A percentile compares a stretch with the other conserved stretches of the same genome.
Evolutionary conservation across 495 filamentous ascomycete genomes (phyloP).

Genomic region (Neurospora tetraspora): DNA sequence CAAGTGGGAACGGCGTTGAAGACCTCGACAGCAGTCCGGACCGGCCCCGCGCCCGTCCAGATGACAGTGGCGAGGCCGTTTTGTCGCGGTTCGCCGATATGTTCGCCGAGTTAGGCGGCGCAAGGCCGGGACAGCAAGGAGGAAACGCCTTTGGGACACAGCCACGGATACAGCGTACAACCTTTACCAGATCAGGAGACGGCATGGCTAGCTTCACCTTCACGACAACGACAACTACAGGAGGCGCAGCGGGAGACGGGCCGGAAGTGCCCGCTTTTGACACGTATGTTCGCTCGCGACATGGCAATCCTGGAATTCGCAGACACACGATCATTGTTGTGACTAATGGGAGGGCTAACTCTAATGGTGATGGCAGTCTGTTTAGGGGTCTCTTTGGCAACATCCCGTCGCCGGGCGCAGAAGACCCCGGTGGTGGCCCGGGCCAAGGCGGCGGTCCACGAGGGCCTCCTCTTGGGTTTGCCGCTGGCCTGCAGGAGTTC

Average conservation of each 20-base stretch:
- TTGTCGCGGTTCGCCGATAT: constrained; percentile 34
- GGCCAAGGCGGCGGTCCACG: constrained; percentile 8
- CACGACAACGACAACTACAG: constrained; percentile 9
- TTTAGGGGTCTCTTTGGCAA: constrained; percentile 13
- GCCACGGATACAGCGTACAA: constrained; percentile 6
- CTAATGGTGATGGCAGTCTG: not conserved
- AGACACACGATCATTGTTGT: not conserved
- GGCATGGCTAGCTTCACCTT: constrained; percentile 26
- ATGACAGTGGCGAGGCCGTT: constrained; percentile 21
- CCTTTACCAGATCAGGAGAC: constrained; percentile 13
- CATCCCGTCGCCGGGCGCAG: not conserved
- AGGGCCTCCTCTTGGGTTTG: constrained; percentile 15
- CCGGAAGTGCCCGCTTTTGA: constrained; percentile 6
- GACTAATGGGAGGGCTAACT: not conserved
- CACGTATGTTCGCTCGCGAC: constrained; percentile 4
- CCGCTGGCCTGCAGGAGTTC: constrained; percentile 25
- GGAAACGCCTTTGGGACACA: constrained; percentile 2
- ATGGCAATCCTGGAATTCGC: not conserved
- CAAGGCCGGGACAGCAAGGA: not conserved
- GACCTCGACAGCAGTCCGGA: not conserved
- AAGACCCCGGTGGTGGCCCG: constrained; percentile 1
- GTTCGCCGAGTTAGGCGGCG: constrained; percentile 19
- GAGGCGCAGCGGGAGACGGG: not conserved
- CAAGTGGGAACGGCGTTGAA: not conserved
- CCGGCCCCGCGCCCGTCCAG: not conserved